These are phyloP conservation scores for Candida alai DNA, from an alignment of 805 yeast species.

Conservation along the genomic window DNA sequence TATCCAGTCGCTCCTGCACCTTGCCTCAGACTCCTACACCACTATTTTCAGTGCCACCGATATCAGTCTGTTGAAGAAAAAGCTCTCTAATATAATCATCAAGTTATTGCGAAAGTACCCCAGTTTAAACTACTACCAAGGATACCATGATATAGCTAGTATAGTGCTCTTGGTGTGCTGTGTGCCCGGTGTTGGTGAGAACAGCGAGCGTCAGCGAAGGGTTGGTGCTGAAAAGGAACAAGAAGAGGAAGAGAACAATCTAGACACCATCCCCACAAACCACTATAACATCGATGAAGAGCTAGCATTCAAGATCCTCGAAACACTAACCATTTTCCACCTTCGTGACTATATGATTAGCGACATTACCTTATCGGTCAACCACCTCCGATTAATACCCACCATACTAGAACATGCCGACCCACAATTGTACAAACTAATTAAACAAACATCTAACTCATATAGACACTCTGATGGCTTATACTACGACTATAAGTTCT, in stretches of 20 bases:
- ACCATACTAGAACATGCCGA: conserved; percentile 52
- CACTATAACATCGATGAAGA: conserved; percentile 19
- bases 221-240: conserved; percentile 10
- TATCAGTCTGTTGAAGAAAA: conserved; percentile 31
- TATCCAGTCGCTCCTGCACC: conserved; percentile 18
- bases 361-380: conserved; percentile 59
- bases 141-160: conserved; percentile 84
- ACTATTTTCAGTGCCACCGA: conserved; percentile 30
- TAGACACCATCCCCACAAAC: too few species aligned
- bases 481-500: conserved; percentile 35
- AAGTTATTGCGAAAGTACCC: conserved; percentile 60
- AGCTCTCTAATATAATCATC: conserved; percentile 44
- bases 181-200: conserved; percentile 5
- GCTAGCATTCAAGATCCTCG: conserved; percentile 44
- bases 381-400: conserved; percentile 65
- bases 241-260: conserved; percentile 15
- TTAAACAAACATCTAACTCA: conserved; percentile 36
- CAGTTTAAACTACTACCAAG: conserved; percentile 76
- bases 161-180: conserved; percentile 55
- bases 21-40: conserved; percentile 24
- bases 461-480: conserved; percentile 21
- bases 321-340: conserved; percentile 53
- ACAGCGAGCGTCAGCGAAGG: conserved; percentile 6
- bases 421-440: conserved; percentile 32
- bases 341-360: conserved; percentile 85